Evolutionary conservation across 2,329 filamentous ascomycete genomes (phyloP).

Genomic region (Thielaviopsis punctulata): DNA sequence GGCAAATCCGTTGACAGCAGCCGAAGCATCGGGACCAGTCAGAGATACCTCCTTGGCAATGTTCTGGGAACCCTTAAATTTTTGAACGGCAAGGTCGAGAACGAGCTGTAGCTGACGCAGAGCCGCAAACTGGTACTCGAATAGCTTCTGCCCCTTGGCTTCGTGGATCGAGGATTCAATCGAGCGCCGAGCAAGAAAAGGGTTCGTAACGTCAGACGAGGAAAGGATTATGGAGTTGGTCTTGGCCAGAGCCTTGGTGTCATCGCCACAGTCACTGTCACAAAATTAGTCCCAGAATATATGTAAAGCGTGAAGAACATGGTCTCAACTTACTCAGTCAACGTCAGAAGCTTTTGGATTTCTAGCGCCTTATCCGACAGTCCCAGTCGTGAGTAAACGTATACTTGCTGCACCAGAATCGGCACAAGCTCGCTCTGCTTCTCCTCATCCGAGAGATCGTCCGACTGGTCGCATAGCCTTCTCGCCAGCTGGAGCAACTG

Average conservation of each 20-base stretch:
- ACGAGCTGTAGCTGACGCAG: constrained; percentile 42
- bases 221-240: constrained; percentile 40
- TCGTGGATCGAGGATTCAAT: constrained; percentile 36
- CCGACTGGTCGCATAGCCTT: constrained; percentile 53
- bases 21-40: not conserved
- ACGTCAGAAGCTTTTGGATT: constrained; percentile 43
- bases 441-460: constrained; percentile 57
- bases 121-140: constrained; percentile 43
- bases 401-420: constrained; percentile 61
- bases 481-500: constrained; percentile 52
- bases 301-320: no score
- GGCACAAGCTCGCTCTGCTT: constrained; percentile 58
- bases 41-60: constrained; percentile 1
- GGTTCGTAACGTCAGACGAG: constrained; percentile 32
- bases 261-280: constrained; percentile 45
- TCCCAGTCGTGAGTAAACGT: constrained; percentile 49
- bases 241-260: constrained; percentile 47
- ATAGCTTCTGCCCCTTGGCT: constrained; percentile 45
- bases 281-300: no score
- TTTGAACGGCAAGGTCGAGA: constrained; percentile 44
- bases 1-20: constrained; percentile 7
- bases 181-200: constrained; percentile 48
- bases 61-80: constrained; percentile 24
- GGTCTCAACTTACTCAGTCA: constrained; percentile 35
- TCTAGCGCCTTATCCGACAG: constrained; percentile 47